Percentiles rank a stretch among this genome's conserved stretches.
These are phyloP conservation scores for Stipa capillata DNA, from an alignment of 176 grass and related monocot species.

Conservation along the genomic window DNA sequence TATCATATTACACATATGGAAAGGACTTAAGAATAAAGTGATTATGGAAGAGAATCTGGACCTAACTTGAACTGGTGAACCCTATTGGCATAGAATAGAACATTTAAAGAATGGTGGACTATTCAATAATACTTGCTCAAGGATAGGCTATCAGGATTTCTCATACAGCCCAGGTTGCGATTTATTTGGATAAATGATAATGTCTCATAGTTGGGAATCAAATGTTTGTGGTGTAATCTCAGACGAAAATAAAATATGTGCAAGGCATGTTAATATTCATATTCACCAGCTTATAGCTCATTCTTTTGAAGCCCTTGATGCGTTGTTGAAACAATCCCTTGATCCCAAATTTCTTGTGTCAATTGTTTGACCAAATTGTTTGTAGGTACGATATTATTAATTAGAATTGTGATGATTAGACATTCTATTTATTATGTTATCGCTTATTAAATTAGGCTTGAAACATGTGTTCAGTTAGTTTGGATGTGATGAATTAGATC, in stretches of 20 bases:
- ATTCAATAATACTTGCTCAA: not conserved
- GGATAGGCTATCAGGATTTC: not conserved
- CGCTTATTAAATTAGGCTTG: not conserved
- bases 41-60: not conserved
- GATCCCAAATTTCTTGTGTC: not conserved
- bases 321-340: not conserved
- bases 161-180: not conserved
- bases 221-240: not conserved
- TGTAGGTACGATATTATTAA: too few species aligned
- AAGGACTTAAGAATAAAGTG: conserved; percentile 15
- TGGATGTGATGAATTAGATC: not conserved
- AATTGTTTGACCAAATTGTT: not conserved
- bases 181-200: not conserved
- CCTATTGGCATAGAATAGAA: not conserved
- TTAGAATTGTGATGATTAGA: not conserved
- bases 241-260: not conserved
- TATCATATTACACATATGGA: not conserved
- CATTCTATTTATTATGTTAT: not conserved
- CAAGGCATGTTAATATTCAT: too few species aligned
- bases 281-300: not conserved
- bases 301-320: not conserved
- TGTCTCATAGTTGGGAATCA: not conserved
- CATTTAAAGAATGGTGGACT: not conserved
- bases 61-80: not conserved
- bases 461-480: not conserved